These are phyloP conservation scores for Calophaca sinica DNA, from an alignment of 306 rosid genomes.

Conservation along the genomic window DNA sequence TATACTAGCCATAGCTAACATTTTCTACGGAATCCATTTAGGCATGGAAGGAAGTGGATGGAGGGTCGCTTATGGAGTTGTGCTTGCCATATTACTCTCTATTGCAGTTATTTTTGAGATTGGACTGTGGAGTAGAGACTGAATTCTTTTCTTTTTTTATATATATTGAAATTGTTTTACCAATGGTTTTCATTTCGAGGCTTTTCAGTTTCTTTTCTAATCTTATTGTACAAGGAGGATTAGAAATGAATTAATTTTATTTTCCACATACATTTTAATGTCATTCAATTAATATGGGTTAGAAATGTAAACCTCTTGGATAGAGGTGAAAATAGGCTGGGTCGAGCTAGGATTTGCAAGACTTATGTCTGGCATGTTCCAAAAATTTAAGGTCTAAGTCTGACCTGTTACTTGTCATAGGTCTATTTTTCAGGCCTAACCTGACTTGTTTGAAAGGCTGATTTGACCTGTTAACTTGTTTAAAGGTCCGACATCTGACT, in stretches of 20 bases:
- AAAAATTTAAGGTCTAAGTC: too few relatives aligned
- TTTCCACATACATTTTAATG: background rate
- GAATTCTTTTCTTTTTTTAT: background rate
- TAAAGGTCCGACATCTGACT: too few relatives aligned
- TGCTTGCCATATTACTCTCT: constrained; percentile 55
- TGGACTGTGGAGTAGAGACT: constrained; percentile 52
- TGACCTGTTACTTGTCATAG: too few relatives aligned
- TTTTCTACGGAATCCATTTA: constrained; percentile 78
- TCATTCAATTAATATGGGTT: too few relatives aligned
- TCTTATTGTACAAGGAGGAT: constrained; percentile 19
- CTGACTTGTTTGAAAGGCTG: too few relatives aligned
- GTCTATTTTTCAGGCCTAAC: too few relatives aligned
- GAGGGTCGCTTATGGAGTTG: constrained; percentile 67
- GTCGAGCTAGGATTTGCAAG: too few relatives aligned
- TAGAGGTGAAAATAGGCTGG: too few relatives aligned
- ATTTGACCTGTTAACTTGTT: too few relatives aligned
- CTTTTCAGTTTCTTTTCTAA: constrained; percentile 30
- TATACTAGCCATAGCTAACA: constrained; percentile 66
- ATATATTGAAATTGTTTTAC: constrained; percentile 6
- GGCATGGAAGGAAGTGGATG: constrained; percentile 63
- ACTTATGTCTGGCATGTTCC: too few relatives aligned
- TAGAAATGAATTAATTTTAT: constrained; percentile 12
- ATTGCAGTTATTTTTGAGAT: constrained; percentile 60
- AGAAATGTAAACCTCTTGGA: too few relatives aligned
- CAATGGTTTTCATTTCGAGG: constrained; percentile 23